Conservation (phyloP, 495 filamentous ascomycete species). For the Neurospora tetrasperma region DNA sequence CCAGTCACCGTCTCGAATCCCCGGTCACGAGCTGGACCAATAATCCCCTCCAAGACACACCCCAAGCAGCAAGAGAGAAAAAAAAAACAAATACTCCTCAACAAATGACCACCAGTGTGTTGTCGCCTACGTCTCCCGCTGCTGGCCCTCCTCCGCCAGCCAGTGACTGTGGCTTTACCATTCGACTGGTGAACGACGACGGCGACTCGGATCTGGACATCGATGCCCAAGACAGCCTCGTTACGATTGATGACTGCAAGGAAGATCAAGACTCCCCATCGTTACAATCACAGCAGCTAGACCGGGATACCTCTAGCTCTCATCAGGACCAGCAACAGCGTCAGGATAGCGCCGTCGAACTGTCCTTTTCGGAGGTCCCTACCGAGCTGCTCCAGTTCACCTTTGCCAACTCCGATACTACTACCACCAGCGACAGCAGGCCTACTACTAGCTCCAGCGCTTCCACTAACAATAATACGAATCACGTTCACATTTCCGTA, state of each 20-base stretch:
- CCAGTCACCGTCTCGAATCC: not conserved
- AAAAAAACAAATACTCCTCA: not conserved
- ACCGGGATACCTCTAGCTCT: constrained; percentile 12
- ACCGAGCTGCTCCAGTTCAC: constrained; percentile 29
- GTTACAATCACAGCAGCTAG: constrained; percentile 3
- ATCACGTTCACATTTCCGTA: not conserved
- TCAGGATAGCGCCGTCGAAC: constrained; percentile 14
- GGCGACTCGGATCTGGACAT: not conserved
- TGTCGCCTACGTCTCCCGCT: not conserved
- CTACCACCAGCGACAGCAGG: constrained; percentile 4
- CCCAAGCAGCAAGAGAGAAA: not conserved
- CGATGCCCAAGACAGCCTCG: not conserved
- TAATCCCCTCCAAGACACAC: not conserved
- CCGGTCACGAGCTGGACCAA: not conserved
- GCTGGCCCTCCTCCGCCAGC: not conserved
- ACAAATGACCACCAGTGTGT: not conserved
- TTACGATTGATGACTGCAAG: no score
- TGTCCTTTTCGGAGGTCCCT: constrained; percentile 33
- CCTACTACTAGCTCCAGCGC: constrained; percentile 1
- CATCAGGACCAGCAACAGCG: constrained; percentile 12
- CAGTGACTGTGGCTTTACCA: not conserved
- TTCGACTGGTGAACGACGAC: not conserved
- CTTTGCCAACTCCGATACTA: constrained; percentile 11
- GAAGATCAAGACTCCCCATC: no score
- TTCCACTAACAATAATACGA: constrained; percentile 8